These are phyloP conservation scores for Cnidoscolus chayamansa DNA, from an alignment of 441 rosid species.

Conservation along the genomic window DNA sequence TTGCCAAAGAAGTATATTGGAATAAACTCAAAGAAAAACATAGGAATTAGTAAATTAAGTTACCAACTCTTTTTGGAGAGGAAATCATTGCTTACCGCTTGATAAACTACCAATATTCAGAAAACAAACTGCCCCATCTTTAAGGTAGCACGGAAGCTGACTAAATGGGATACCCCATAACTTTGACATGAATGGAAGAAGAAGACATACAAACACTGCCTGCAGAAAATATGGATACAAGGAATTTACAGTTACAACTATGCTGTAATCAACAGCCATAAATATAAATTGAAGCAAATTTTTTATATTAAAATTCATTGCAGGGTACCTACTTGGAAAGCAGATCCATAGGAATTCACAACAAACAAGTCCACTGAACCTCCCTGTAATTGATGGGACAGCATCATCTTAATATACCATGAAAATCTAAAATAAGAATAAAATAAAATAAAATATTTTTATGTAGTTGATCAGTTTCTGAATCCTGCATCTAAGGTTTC, in stretches of 20 bases:
- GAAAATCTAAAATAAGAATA: not conserved
- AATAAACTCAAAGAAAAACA: slow-evolving; percentile 3
- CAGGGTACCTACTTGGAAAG: slow-evolving; percentile 62
- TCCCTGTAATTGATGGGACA: slow-evolving; percentile 48
- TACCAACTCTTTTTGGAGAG: not conserved
- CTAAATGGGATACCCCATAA: slow-evolving; percentile 88
- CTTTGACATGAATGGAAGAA: slow-evolving; percentile 88
- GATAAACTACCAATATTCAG: slow-evolving; percentile 60
- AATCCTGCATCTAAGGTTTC: not conserved
- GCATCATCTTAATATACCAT: slow-evolving; percentile 12
- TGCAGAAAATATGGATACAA: slow-evolving; percentile 34
- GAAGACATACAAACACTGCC: slow-evolving; percentile 73
- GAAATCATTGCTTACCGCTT: slow-evolving; percentile 44
- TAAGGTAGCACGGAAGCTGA: slow-evolving; percentile 78
- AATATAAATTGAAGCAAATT: slow-evolving; percentile 3
- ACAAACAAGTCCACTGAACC: slow-evolving; percentile 83
- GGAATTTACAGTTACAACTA: slow-evolving; percentile 19
- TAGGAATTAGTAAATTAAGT: not conserved
- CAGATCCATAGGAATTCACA: slow-evolving; percentile 83
- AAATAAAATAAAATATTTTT: not conserved
- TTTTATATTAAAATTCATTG: slow-evolving; percentile 12
- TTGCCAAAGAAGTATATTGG: not conserved
- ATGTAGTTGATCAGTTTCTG: not conserved
- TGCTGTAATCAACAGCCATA: slow-evolving; percentile 16
- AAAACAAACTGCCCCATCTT: slow-evolving; percentile 89